A percentile compares a stretch with the other conserved stretches of the same genome.
These are phyloP conservation scores for Limnomonas spitsbergensis DNA, from an alignment of 139 green algal species.

Conservation along the genomic window DNA sequence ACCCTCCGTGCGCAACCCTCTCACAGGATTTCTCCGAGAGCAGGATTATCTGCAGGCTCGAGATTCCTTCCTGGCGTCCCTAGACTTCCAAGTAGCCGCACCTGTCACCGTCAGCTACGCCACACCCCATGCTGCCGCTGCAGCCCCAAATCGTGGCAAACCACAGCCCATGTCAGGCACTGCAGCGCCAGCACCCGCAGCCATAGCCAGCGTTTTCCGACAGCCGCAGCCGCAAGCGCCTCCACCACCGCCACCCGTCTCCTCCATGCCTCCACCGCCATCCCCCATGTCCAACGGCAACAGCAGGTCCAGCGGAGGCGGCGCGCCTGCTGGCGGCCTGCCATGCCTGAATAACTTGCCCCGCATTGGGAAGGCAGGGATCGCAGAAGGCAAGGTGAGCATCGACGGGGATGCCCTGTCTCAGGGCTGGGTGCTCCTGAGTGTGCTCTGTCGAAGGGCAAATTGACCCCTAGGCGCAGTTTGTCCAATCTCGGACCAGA, in stretches of 20 bases:
- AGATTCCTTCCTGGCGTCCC: constrained; percentile 62
- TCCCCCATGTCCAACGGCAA: background rate
- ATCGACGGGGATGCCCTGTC: no score
- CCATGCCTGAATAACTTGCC: constrained; percentile 22
- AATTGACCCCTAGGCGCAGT: no score
- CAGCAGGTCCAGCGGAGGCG: background rate
- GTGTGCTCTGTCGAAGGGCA: no score
- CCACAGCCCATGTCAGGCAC: background rate
- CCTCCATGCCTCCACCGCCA: background rate
- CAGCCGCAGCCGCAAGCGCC: no score
- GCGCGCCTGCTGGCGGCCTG: background rate
- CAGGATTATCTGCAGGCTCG: constrained; percentile 68
- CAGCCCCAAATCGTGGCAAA: background rate
- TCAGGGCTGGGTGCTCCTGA: no score
- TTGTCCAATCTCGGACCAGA: no score
- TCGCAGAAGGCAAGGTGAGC: constrained; percentile 30
- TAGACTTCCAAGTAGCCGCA: constrained; percentile 46
- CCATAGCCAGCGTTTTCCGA: no score
- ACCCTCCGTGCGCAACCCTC: no score
- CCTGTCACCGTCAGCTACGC: background rate
- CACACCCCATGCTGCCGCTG: background rate
- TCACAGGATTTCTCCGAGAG: constrained; percentile 64
- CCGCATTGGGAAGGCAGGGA: constrained; percentile 6
- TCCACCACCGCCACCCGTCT: background rate
- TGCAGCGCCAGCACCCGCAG: background rate